phyloP scores from a whole-genome alignment of 139 green algal genomes.

The Chlamydomonas sp. region DNA sequence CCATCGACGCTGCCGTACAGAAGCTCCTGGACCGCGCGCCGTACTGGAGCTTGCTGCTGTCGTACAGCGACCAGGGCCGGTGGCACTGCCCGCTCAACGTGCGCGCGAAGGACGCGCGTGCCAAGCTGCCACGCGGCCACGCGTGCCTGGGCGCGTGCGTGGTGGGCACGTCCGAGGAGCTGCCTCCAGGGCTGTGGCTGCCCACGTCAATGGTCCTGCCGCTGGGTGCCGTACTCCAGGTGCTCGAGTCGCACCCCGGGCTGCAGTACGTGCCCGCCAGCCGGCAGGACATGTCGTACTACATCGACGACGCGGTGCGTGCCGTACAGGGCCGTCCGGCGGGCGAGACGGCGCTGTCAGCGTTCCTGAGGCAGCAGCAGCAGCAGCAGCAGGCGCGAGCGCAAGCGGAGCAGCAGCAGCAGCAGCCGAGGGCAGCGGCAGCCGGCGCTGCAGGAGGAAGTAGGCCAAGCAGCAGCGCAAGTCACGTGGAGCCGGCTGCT shows the following conservation, averaged over 20 bases:
- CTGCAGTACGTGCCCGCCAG: not conserved
- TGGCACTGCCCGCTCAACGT: constrained; percentile 24
- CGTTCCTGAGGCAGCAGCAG: not conserved
- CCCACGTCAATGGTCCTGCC: constrained; percentile 34
- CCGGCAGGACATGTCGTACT: not conserved
- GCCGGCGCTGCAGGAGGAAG: too few species aligned
- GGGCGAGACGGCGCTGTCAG: not conserved
- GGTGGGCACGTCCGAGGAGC: not conserved
- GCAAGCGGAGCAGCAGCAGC: not conserved
- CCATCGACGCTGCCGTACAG: constrained; percentile 4
- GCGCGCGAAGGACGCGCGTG: not conserved
- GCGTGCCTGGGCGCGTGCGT: not conserved
- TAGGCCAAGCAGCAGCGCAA: too few species aligned
- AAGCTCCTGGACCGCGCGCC: constrained; percentile 1
- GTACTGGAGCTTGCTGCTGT: constrained; percentile 27
- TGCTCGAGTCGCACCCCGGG: not conserved
- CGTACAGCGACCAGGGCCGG: not conserved
- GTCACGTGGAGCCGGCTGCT: too few species aligned
- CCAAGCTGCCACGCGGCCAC: not conserved
- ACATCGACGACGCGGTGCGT: constrained; percentile 14
- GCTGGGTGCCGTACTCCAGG: constrained; percentile 26
- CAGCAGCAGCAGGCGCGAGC: not conserved
- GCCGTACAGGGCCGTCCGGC: not conserved
- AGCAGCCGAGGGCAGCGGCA: too few species aligned
- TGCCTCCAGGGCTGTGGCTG: not conserved